A percentile compares a stretch with the other conserved stretches of the same genome.
These are phyloP conservation scores for Erodium chrysanthum DNA, from an alignment of 441 rosid genomes.

Conservation along the genomic window DNA sequence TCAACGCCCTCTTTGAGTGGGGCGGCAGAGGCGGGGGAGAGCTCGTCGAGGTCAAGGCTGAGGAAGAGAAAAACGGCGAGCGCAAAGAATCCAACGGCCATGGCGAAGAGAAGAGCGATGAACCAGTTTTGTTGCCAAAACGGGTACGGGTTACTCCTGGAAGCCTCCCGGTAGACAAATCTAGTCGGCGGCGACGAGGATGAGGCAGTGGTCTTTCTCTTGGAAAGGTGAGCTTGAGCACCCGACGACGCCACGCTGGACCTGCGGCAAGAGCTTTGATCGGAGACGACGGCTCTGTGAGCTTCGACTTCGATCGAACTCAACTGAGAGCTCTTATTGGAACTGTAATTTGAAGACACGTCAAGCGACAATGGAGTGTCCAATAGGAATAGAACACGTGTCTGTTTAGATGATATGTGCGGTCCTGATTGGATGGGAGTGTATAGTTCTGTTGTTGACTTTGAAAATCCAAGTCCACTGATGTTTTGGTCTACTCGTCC, in stretches of 20 bases:
- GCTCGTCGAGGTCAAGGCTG: slow-evolving; percentile 33
- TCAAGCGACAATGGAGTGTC: neutral
- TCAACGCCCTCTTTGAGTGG: slow-evolving; percentile 46
- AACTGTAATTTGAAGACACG: neutral
- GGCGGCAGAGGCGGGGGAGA: slow-evolving; percentile 38
- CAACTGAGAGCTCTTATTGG: neutral
- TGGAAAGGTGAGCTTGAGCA: neutral
- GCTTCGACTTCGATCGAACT: too few relatives aligned
- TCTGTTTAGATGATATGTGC: neutral
- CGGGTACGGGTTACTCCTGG: slow-evolving; percentile 23
- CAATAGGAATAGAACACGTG: neutral
- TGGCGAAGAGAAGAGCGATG: slow-evolving; percentile 26
- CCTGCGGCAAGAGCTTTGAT: neutral
- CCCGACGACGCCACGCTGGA: slow-evolving; percentile 5
- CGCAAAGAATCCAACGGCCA: slow-evolving; percentile 22
- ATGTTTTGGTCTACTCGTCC: too few relatives aligned
- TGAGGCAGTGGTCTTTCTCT: neutral
- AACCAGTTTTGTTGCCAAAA: slow-evolving; percentile 92
- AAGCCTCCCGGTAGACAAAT: slow-evolving; percentile 25
- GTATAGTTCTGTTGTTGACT: neutral
- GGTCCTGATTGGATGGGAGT: neutral
- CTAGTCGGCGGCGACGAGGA: slow-evolving; percentile 23
- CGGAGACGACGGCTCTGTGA: neutral
- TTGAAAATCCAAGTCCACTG: neutral
- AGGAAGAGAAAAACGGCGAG: slow-evolving; percentile 35